phyloP scores from a whole-genome alignment of 352 stramenopile genomes.

The Stephanocyclus meneghinianus region DNA sequence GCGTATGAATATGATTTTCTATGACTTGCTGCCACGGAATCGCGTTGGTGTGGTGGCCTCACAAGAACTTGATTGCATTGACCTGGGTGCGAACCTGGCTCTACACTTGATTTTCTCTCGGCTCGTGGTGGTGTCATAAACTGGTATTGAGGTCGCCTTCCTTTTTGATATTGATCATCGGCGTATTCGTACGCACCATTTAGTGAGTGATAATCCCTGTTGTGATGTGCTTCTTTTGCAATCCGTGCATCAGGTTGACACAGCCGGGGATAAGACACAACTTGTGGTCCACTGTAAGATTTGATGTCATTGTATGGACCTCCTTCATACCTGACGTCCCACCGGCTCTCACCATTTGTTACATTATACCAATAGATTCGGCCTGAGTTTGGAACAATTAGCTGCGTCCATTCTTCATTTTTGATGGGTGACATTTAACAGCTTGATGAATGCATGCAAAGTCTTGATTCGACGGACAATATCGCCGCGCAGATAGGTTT shows the following conservation, averaged over 20 bases:
- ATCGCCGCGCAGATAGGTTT: background rate
- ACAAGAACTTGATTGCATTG: background rate
- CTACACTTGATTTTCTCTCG: background rate
- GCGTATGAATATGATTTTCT: background rate
- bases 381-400: slow-evolving; percentile 5
- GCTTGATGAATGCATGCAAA: background rate
- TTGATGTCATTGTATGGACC: slow-evolving; percentile 4
- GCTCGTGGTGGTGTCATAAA: slow-evolving; percentile 9
- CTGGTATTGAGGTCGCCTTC: background rate
- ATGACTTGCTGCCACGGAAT: background rate
- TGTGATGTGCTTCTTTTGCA: background rate
- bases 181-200: background rate
- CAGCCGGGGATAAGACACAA: background rate
- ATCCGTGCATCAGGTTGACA: background rate
- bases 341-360: slow-evolving; percentile 1
- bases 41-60: background rate
- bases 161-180: background rate
- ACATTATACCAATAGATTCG: slow-evolving; percentile 7
- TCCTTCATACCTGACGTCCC: background rate
- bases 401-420: slow-evolving; percentile 11
- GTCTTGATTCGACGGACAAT: background rate
- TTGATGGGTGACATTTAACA: background rate
- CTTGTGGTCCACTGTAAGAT: background rate
- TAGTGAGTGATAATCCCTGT: slow-evolving; percentile 6
- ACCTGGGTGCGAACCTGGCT: background rate